Conservation (phyloP, 805 yeast genomes). For the Starmera amethionina region DNA sequence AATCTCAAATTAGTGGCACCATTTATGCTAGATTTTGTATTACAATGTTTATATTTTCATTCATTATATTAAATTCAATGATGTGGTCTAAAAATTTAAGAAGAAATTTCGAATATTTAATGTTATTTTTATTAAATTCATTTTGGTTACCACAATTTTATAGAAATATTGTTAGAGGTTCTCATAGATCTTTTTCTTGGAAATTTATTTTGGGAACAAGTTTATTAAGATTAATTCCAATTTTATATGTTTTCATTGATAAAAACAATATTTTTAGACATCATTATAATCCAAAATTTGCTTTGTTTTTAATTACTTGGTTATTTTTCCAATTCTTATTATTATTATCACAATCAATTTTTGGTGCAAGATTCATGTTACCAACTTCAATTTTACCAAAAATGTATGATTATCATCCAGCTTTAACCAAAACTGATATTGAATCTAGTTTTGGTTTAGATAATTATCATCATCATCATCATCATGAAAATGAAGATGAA, state of each 20-base stretch:
- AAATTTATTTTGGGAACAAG: constrained; percentile 66
- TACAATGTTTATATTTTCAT: constrained; percentile 40
- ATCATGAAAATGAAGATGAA: constrained; percentile 14
- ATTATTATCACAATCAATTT: constrained; percentile 49
- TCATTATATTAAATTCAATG: constrained; percentile 44
- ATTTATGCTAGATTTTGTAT: constrained; percentile 49
- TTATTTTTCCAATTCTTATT: constrained; percentile 46
- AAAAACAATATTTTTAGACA: constrained; percentile 60
- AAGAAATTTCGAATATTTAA: constrained; percentile 43
- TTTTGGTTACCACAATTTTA: constrained; percentile 86
- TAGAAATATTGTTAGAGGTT: constrained; percentile 63
- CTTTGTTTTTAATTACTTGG: constrained; percentile 42
- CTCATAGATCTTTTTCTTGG: constrained; percentile 61
- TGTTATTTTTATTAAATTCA: constrained; percentile 47
- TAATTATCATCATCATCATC: constrained; percentile 25
- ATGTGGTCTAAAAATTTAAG: constrained; percentile 57
- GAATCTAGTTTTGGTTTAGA: constrained; percentile 55
- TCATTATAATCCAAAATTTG: constrained; percentile 46
- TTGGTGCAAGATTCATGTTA: constrained; percentile 80
- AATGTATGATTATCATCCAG: constrained; percentile 76
- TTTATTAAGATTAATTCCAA: constrained; percentile 50
- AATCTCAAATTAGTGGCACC: constrained; percentile 46
- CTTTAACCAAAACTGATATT: constrained; percentile 46
- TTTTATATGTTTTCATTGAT: constrained; percentile 47
- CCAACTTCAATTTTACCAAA: constrained; percentile 69